phyloP scores from a whole-genome alignment of 768 basidiomycete species.

The Tephrocybe sp. region DNA sequence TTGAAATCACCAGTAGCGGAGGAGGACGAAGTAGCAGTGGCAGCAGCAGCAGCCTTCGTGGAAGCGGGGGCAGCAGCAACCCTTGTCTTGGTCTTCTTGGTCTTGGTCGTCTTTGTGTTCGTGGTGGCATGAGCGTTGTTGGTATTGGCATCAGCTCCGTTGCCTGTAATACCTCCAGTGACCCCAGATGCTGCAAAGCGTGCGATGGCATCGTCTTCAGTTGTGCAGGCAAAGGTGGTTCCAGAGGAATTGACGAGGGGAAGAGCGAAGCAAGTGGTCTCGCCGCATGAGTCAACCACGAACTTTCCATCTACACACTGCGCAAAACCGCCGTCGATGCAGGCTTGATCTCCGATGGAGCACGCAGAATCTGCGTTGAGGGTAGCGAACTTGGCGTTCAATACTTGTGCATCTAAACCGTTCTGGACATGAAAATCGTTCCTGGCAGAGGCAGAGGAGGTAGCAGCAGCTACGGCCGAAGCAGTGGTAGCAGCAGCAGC shows the following conservation, averaged over 20 bases:
- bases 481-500: conserved; percentile 17
- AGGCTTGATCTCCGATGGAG: conserved; percentile 42
- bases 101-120: neutral
- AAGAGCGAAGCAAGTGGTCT: conserved; percentile 35
- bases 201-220: conserved; percentile 32
- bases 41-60: conserved; percentile 15
- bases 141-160: conserved; percentile 4
- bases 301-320: conserved; percentile 48
- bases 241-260: conserved; percentile 43
- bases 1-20: conserved; percentile 29
- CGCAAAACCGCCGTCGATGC: conserved; percentile 42
- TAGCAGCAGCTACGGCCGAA: conserved; percentile 19
- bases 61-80: conserved; percentile 4
- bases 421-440: conserved; percentile 32
- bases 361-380: conserved; percentile 38
- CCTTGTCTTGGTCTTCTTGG: neutral
- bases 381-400: conserved; percentile 39
- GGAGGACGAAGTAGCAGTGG: conserved; percentile 10
- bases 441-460: conserved; percentile 22
- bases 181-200: conserved; percentile 38
- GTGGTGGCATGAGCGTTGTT: neutral
- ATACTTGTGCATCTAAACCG: conserved; percentile 35
- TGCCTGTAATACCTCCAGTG: conserved; percentile 23
- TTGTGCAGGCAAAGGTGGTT: conserved; percentile 43
- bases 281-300: conserved; percentile 27